Percentiles rank a stretch among this genome's conserved stretches.
Conservation (phyloP, 371 early-diverging fungal species). For the Conidiobolus incongruus region DNA sequence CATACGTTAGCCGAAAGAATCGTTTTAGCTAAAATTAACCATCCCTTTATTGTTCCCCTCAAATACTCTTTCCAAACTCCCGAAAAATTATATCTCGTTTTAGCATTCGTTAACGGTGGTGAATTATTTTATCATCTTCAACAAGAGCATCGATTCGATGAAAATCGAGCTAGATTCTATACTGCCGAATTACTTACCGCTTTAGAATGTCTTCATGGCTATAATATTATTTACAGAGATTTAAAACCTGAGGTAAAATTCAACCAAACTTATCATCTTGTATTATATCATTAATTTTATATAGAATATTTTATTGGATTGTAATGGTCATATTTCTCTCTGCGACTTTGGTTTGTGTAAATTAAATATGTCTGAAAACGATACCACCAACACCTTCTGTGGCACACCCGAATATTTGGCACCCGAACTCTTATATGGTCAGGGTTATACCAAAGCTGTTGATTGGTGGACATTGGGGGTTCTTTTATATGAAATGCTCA, state of each 20-base stretch:
- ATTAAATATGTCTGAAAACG: constrained; percentile 79
- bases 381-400: constrained; percentile 88
- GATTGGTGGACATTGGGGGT: constrained; percentile 99
- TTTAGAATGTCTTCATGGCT: constrained; percentile 69
- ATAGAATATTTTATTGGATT: constrained; percentile 89
- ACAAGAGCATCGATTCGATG: constrained; percentile 44
- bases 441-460: constrained; percentile 84
- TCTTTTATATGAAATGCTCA: constrained; percentile 87
- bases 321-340: constrained; percentile 89
- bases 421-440: constrained; percentile 79
- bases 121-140: constrained; percentile 85
- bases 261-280: no score
- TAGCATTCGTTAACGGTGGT: constrained; percentile 86
- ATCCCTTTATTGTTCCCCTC: constrained; percentile 73
- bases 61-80: constrained; percentile 74
- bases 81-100: constrained; percentile 67
- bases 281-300: no score
- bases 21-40: constrained; percentile 57
- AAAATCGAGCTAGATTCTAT: constrained; percentile 40
- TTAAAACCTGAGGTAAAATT: constrained; percentile 93
- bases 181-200: constrained; percentile 55
- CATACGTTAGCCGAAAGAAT: constrained; percentile 81
- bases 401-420: constrained; percentile 99
- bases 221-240: constrained; percentile 76
- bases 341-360: constrained; percentile 97